A percentile compares a stretch with the other conserved stretches of the same genome.
These are phyloP conservation scores for Colletotrichum sp. DNA, from an alignment of 2,329 filamentous ascomycete species.

Conservation along the genomic window DNA sequence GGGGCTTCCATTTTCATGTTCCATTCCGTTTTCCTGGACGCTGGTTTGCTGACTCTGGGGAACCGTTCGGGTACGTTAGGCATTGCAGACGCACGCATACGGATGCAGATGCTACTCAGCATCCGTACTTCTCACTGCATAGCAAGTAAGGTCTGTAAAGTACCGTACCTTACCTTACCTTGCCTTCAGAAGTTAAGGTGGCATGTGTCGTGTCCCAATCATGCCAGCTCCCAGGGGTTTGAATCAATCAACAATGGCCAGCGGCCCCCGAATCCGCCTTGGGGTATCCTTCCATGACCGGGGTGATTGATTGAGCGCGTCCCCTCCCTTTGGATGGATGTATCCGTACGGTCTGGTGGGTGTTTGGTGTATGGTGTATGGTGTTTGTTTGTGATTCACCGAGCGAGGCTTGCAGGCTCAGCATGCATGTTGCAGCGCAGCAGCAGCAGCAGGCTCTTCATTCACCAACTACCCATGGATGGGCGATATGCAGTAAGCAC, in stretches of 20 bases:
- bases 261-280: not conserved
- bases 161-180: not conserved
- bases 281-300: not conserved
- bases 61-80: not conserved
- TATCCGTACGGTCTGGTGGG: not conserved
- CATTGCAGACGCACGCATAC: not conserved
- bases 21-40: not conserved
- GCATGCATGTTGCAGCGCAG: not conserved
- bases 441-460: not conserved
- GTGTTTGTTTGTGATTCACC: not conserved
- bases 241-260: slow-evolving; percentile 1
- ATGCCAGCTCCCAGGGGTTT: not conserved
- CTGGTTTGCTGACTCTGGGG: not conserved
- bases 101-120: not conserved
- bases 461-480: not conserved
- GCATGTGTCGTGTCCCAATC: not conserved
- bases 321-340: not conserved
- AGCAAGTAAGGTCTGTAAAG: not conserved
- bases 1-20: not conserved
- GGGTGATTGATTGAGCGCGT: not conserved
- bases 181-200: not conserved
- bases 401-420: not conserved
- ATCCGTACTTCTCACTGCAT: not conserved
- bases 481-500: not conserved
- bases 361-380: not conserved